phyloP scores from a whole-genome alignment of 306 rosid genomes.

The Cicer bijugum region DNA sequence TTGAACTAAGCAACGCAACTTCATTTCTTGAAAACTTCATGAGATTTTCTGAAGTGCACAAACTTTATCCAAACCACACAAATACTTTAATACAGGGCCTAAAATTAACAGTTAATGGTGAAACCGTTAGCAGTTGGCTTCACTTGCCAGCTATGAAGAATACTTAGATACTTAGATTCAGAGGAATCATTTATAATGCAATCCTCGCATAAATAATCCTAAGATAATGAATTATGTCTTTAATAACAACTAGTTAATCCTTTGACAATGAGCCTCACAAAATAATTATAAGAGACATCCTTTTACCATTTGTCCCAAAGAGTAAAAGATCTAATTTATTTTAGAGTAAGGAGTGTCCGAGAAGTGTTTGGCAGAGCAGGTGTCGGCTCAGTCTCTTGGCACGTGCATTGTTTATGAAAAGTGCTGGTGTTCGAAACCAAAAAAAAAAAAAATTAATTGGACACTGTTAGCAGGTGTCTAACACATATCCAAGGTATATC shows the following conservation, averaged over 20 bases:
- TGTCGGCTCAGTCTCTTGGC: not conserved
- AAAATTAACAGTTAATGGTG: not conserved
- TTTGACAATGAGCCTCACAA: not conserved
- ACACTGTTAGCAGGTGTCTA: too few relatives aligned
- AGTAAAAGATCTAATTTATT: not conserved
- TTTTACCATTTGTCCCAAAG: not conserved
- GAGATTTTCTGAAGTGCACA: not conserved
- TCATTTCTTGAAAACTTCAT: slow-evolving; percentile 19
- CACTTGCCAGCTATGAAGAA: not conserved
- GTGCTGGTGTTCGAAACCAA: too few relatives aligned
- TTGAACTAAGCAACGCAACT: slow-evolving; percentile 4
- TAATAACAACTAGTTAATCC: not conserved
- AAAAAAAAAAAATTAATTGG: too few relatives aligned
- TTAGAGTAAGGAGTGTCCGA: not conserved
- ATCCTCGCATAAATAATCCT: not conserved
- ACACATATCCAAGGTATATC: too few relatives aligned
- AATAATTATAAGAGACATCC: not conserved
- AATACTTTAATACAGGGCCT: not conserved
- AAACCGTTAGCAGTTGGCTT: not conserved
- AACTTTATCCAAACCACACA: not conserved
- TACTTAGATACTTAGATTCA: not conserved
- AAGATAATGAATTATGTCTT: not conserved
- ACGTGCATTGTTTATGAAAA: too few relatives aligned
- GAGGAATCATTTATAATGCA: not conserved
- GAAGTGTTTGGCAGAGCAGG: not conserved